Conservation (phyloP, 208 protist genomes). For the Trypanosoma brucei region DNA sequence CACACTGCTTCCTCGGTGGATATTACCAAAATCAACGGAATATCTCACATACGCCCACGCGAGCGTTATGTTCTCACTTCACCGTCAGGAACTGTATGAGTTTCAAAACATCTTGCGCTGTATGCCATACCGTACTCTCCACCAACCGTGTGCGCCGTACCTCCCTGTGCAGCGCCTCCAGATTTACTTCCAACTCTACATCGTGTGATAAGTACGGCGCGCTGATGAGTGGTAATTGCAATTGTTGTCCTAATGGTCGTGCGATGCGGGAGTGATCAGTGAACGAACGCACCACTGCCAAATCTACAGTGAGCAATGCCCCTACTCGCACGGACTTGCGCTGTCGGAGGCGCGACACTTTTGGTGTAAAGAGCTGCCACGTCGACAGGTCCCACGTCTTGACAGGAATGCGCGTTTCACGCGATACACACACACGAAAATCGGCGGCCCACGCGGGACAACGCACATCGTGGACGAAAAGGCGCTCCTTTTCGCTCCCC, state of each 20-base stretch:
- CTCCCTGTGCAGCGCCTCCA: conserved; percentile 34
- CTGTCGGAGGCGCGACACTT: conserved; percentile 22
- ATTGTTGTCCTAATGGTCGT: conserved; percentile 10
- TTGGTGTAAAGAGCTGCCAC: conserved; percentile 19
- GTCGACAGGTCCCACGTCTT: conserved; percentile 2
- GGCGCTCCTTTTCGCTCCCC: conserved; percentile 16
- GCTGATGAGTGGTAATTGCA: conserved; percentile 23
- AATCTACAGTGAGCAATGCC: conserved; percentile 20
- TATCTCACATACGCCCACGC: background rate
- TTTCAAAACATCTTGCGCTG: conserved; percentile 50
- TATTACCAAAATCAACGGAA: background rate
- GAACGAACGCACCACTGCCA: conserved; percentile 22
- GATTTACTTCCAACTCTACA: conserved; percentile 64
- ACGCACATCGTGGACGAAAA: conserved; percentile 18
- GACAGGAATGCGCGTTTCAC: conserved; percentile 3
- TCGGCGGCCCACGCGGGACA: conserved; percentile 22
- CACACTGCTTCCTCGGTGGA: background rate
- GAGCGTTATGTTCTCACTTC: conserved; percentile 8
- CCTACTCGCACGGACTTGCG: conserved; percentile 18
- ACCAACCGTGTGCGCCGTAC: conserved; percentile 36
- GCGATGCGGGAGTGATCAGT: conserved; percentile 24
- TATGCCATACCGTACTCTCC: conserved; percentile 33
- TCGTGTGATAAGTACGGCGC: conserved; percentile 21
- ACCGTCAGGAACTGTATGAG: conserved; percentile 48
- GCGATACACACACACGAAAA: conserved; percentile 20